Base-by-base conservation (phyloP, 2,329 filamentous ascomycete genomes). In the Helotiales sp. region DNA sequence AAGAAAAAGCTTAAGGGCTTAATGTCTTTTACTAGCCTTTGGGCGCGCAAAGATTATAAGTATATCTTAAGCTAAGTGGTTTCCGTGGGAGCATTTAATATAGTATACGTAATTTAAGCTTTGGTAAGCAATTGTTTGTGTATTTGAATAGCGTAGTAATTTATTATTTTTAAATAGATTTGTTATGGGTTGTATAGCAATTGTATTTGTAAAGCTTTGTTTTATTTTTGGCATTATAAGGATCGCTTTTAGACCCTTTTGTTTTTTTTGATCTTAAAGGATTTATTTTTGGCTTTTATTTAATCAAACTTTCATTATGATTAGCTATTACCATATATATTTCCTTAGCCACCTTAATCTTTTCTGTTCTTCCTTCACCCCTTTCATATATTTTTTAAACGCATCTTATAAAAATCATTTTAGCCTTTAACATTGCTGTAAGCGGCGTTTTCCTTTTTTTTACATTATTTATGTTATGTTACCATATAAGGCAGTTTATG, bases 1-100 rank as follows among this genome's bases (percentile, higher is more conserved):
- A 68, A 65, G 40, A 62, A 68, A 55, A 63, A 45, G 47, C 66
- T 68, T 26, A 63, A 63, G 30, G 63, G 66, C 52, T 55, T 68
- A 55, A 55, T 68, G 50, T 68, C 63, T 65, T 45, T 68, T 20
- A 50, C 66, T 26, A 34, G 55, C 47, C 57, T 68, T 59, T 68
- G 32, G 61, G 59, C 59, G 26, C 58, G 43, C n/a, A 47, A 43
- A 54, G 24, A 60, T 40, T 68, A 68, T 30, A 68, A 65, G 63
- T 65, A 68, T 65, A 64, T 32, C 34, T 54, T 37, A 52, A 61
- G 58, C 37, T 61, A 47, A 13, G 43, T 47, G 15, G 43, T 47
- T 7, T 47, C 15, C 30, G 26, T 59, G 20, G 20, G 30, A 59
- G 55, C 32, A 59, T 26, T 37, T 20, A 59, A 17, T 59, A 20